Conservation (phyloP, 768 basidiomycete genomes). For the Lactifluus piperatus region DNA sequence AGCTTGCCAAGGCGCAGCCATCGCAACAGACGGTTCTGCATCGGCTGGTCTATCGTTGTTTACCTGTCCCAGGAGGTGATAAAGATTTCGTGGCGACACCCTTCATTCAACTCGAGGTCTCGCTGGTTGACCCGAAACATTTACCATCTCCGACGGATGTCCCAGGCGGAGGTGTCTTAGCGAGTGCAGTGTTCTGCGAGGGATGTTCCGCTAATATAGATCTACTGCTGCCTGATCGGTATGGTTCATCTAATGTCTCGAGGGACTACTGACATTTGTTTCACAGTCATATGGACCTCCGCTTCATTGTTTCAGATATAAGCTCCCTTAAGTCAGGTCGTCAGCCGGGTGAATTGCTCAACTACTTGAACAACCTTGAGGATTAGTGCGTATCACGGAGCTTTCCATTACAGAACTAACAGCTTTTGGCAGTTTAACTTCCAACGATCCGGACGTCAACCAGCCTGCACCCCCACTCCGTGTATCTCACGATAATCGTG, state of each 20-base stretch:
- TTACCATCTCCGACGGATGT: neutral
- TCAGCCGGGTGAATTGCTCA: slow-evolving; percentile 35
- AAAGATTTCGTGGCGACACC: neutral
- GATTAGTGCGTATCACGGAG: slow-evolving; percentile 33
- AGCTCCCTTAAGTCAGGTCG: slow-evolving; percentile 23
- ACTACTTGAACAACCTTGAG: slow-evolving; percentile 34
- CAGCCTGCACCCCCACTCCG: slow-evolving; percentile 44
- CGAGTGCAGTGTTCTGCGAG: neutral
- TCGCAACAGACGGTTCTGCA: slow-evolving; percentile 13
- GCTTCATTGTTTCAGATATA: slow-evolving; percentile 35
- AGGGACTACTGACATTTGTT: neutral
- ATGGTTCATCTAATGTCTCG: neutral
- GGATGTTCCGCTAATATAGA: slow-evolving; percentile 10
- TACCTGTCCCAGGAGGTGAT: neutral
- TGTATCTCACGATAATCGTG: slow-evolving; percentile 29
- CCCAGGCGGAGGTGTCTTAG: neutral
- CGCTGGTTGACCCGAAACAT: slow-evolving; percentile 5
- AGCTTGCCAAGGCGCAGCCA: slow-evolving; percentile 11
- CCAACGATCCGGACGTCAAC: slow-evolving; percentile 21
- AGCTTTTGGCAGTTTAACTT: slow-evolving; percentile 29
- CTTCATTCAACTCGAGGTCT: slow-evolving; percentile 15
- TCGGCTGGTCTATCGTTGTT: slow-evolving; percentile 16
- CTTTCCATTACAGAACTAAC: slow-evolving; percentile 1
- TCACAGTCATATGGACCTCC: slow-evolving; percentile 38
- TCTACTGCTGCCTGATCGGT: slow-evolving; percentile 18